Percentiles rank a stretch among this genome's conserved stretches.
phyloP scores from a whole-genome alignment of 2,329 filamentous ascomycete species.

The Paracoccidioides lutzii region DNA sequence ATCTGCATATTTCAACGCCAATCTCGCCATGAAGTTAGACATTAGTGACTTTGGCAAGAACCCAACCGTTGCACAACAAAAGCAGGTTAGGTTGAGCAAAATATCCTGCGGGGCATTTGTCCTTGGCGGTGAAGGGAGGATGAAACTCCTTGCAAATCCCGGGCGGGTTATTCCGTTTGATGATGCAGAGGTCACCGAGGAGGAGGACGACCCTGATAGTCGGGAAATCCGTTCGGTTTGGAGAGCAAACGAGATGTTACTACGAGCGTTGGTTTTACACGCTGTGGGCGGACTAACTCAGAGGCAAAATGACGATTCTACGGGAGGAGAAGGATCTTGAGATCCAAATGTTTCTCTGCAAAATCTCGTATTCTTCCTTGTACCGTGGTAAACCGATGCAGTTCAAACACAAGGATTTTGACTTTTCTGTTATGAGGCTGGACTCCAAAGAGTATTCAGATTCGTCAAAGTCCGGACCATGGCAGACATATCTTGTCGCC shows the following conservation, averaged over 20 bases:
- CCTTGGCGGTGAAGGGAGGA: slow-evolving; percentile 25
- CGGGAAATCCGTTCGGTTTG: slow-evolving; percentile 15
- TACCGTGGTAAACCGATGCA: neutral
- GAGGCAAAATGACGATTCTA: neutral
- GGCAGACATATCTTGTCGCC: too few relatives aligned
- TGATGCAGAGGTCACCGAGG: slow-evolving; percentile 13
- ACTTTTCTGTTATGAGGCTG: neutral
- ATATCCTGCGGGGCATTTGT: slow-evolving; percentile 29
- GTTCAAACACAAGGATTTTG: neutral
- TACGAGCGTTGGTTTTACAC: slow-evolving; percentile 20
- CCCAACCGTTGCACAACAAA: slow-evolving; percentile 9
- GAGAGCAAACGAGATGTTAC: slow-evolving; percentile 21
- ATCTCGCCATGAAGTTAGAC: slow-evolving; percentile 30
- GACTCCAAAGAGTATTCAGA: too few relatives aligned
- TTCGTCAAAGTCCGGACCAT: too few relatives aligned
- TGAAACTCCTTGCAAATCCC: slow-evolving; percentile 24
- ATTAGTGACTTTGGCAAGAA: slow-evolving; percentile 8
- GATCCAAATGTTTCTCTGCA: neutral
- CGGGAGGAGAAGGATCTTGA: neutral
- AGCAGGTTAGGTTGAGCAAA: slow-evolving; percentile 25
- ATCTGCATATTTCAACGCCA: slow-evolving; percentile 23
- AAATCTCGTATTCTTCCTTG: neutral
- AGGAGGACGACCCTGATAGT: slow-evolving; percentile 8
- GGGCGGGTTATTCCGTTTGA: slow-evolving; percentile 9
- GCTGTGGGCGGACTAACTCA: slow-evolving; percentile 12